Conservation (phyloP, 192 early-diverging fungal species). For the Umbelopsis ramanniana region DNA sequence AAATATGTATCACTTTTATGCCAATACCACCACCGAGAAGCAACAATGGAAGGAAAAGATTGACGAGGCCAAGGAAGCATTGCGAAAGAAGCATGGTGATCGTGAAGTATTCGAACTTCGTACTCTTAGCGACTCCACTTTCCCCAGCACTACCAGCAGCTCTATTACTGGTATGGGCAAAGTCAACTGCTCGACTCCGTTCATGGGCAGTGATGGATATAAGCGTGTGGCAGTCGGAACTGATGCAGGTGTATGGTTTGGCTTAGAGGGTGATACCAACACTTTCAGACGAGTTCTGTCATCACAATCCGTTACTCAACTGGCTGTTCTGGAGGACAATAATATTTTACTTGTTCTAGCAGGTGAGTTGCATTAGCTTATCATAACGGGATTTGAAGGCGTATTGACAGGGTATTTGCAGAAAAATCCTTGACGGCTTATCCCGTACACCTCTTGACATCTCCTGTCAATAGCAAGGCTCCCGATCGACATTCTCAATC, state of each 20-base stretch:
- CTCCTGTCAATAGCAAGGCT: constrained; percentile 58
- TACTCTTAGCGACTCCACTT: constrained; percentile 50
- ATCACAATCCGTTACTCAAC: constrained; percentile 79
- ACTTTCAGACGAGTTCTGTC: constrained; percentile 61
- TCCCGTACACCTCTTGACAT: constrained; percentile 76
- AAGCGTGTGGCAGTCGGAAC: constrained; percentile 80
- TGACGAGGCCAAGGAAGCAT: constrained; percentile 56
- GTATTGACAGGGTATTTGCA: too few relatives aligned
- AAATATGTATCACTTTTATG: constrained; percentile 70
- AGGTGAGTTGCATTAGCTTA: too few relatives aligned
- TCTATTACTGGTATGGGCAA: constrained; percentile 35
- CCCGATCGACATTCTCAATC: constrained; percentile 36
- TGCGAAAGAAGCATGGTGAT: constrained; percentile 43
- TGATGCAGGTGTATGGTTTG: constrained; percentile 77
- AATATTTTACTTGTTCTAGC: constrained; percentile 83
- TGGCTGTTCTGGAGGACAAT: constrained; percentile 82
- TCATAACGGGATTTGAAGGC: too few relatives aligned
- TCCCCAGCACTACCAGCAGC: constrained; percentile 40
- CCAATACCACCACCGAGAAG: constrained; percentile 69
- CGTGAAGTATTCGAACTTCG: constrained; percentile 58
- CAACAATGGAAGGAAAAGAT: constrained; percentile 85
- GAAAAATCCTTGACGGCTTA: constrained; percentile 76
- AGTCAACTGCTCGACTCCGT: constrained; percentile 60
- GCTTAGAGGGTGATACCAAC: constrained; percentile 50
- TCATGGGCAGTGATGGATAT: constrained; percentile 43